Evolutionary conservation across 345 rosid genomes (phyloP).

Genomic region (Jatropha curcas): DNA sequence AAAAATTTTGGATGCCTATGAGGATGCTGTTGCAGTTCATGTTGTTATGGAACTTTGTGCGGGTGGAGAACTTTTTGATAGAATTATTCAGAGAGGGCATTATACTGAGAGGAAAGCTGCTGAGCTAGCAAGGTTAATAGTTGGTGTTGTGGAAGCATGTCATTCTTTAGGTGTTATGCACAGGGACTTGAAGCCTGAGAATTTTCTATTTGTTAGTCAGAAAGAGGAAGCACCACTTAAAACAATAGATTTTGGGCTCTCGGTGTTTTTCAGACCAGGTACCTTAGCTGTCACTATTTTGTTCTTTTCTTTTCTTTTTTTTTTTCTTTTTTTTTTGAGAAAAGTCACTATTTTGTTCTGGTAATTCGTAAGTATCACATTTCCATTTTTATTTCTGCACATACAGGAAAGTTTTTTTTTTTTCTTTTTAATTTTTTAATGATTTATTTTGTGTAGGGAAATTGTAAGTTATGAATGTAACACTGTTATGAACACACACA

Average conservation of each 20-base stretch:
- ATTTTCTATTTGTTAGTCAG: constrained; percentile 69
- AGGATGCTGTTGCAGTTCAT: constrained; percentile 88
- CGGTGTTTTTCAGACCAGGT: constrained; percentile 94
- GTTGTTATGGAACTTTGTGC: constrained; percentile 93
- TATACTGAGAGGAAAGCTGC: constrained; percentile 84
- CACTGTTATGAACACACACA: no score
- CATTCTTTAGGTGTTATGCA: constrained; percentile 98
- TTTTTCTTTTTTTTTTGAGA: no score
- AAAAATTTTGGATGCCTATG: constrained; percentile 76
- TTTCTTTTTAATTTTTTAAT: no score
- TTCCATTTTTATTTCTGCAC: no score
- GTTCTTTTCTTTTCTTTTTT: no score
- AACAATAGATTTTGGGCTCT: constrained; percentile 92
- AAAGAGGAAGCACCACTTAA: constrained; percentile 78
- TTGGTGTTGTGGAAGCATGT: constrained; percentile 84
- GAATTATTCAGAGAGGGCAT: constrained; percentile 90
- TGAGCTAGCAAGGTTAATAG: constrained; percentile 75
- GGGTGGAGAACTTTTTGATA: constrained; percentile 92
- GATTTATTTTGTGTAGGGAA: no score
- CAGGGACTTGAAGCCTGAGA: constrained; percentile 96
- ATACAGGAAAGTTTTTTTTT: no score
- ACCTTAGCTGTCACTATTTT: background rate
- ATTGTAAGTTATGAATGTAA: no score
- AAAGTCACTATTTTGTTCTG: background rate
- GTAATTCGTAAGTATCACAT: background rate